Conservation (phyloP, 139 green algal genomes). For the Volvox reticuliferus region DNA sequence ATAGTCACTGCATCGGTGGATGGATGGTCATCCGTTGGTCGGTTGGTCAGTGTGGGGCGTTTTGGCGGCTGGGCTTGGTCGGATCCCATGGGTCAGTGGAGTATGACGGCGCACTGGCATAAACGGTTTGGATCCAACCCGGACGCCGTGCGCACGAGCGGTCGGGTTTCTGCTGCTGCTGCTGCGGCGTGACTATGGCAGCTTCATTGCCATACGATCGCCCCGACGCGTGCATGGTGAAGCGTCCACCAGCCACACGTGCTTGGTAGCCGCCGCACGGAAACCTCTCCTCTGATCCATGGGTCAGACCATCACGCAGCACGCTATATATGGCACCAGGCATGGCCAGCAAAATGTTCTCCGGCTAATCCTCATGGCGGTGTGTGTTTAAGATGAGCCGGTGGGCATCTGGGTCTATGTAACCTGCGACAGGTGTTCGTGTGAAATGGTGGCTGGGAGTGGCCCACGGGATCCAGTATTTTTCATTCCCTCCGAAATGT, state of each 20-base stretch:
- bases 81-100: not conserved
- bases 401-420: no score
- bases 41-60: no score
- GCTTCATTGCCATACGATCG: no score
- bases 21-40: no score
- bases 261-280: not conserved
- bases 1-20: no score
- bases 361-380: no score
- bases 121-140: not conserved
- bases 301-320: not conserved
- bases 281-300: not conserved
- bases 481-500: no score
- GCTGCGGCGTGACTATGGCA: not conserved
- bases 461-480: no score
- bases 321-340: no score
- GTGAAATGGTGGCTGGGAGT: no score
- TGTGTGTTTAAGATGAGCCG: no score
- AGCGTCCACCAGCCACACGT: not conserved
- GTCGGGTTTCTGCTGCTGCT: not conserved
- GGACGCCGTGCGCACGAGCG: slow-evolving; percentile 25
- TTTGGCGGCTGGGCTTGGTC: not conserved
- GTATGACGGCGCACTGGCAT: slow-evolving; percentile 29
- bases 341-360: not conserved
- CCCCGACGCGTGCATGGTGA: not conserved
- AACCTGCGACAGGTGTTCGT: no score